Base-by-base conservation (phyloP, 1,284 basidiomycete species). In the Pseudozyma pruni region DNA sequence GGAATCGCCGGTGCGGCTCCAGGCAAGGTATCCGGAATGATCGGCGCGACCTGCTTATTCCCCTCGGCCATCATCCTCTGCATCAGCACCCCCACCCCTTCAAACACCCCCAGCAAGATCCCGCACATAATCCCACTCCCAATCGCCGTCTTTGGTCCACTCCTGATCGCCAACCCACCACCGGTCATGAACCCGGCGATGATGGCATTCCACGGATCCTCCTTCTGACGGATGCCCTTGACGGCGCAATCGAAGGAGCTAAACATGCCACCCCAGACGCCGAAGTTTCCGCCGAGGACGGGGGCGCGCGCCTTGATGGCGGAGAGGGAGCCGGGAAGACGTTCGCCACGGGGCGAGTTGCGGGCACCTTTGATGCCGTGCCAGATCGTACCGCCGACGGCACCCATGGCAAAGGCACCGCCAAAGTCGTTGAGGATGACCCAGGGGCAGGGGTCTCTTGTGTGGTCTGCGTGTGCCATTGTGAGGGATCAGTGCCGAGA, bases 161-260 rank as follows among this genome's bases (percentile, higher is more conserved):
- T 91, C 84, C 95, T 88, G 66, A 92, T 88, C 50, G 96, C 96
- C 49, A 99, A 85, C 83, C 92, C 95, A 56, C 95, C 95, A 84
- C 96, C 96, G 25, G 95, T 98, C 88, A 96, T 88, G 86, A 98
- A 98, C 39, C 96, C 95, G 42, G 95, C 93, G 55, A 96, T 91
- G 81, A 99, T 98, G 38, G 94, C 94, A 83, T 99, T 99, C 94
- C 94, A 98, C 48, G 94, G 92, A 84, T 99, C 96, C 84, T 99
- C 96, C 84, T 98, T 98, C 86, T 98, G 95, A 81, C 96, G 61
- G 17, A 80, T 92, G 10, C 94, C 94, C 84, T 98, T 98, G 70
- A 98, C 91, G 1, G 93, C 93, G 84, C 96, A 99, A 84, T 98
- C 96, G 78, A 94, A 99, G 22, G 93, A 91, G 32, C 92, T 95